A percentile compares a stretch with the other conserved stretches of the same genome.
Evolutionary conservation across 371 early-diverging fungal species (phyloP).

Genomic region (Mucor racemosus): DNA sequence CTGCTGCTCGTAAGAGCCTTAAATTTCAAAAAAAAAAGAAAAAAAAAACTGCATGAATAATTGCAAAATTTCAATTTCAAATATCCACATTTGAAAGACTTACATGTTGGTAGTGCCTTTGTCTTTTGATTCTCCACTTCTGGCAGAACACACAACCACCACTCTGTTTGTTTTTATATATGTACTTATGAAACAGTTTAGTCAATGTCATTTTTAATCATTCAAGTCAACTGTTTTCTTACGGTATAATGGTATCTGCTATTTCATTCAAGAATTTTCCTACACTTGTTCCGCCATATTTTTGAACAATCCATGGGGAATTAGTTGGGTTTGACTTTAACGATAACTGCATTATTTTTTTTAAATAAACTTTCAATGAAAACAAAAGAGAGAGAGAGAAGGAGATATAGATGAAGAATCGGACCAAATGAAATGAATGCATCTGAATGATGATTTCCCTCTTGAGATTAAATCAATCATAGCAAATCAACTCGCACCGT

Average conservation of each 20-base stretch:
- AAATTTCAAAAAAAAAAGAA: background rate
- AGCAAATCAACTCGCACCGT: slow-evolving; percentile 26
- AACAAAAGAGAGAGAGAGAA: slow-evolving; percentile 11
- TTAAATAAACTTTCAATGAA: background rate
- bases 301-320: slow-evolving; percentile 77
- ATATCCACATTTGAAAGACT: background rate
- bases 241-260: slow-evolving; percentile 63
- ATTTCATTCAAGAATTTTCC: slow-evolving; percentile 77
- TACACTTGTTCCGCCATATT: slow-evolving; percentile 90
- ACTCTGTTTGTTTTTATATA: slow-evolving; percentile 62
- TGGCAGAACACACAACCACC: slow-evolving; percentile 82
- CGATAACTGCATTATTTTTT: slow-evolving; percentile 16
- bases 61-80: background rate
- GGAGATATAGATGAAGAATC: background rate
- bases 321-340: slow-evolving; percentile 25
- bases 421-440: background rate
- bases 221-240: slow-evolving; percentile 13
- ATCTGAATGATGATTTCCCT: slow-evolving; percentile 5
- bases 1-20: slow-evolving; percentile 70
- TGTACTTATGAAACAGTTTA: slow-evolving; percentile 22
- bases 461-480: slow-evolving; percentile 15
- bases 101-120: slow-evolving; percentile 80
- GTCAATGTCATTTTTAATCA: background rate
- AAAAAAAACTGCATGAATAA: background rate
- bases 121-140: slow-evolving; percentile 78